These are phyloP conservation scores for Solanum chacoense DNA, from an alignment of 305 asterid genomes.

Conservation along the genomic window DNA sequence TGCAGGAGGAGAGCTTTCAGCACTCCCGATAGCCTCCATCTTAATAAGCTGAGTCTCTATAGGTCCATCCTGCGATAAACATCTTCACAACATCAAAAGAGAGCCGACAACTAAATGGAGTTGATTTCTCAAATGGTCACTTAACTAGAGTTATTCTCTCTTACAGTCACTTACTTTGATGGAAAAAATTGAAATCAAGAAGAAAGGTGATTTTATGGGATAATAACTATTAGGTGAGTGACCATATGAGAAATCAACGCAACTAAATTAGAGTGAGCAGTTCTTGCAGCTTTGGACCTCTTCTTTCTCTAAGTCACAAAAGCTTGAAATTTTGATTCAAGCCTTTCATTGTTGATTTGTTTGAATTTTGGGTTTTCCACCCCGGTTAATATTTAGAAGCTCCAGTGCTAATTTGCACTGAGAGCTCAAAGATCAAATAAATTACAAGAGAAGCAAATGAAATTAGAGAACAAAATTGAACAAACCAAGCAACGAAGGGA, in stretches of 20 bases:
- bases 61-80: background rate
- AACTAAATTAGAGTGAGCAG: background rate
- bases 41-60: background rate
- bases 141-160: background rate
- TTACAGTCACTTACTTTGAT: background rate
- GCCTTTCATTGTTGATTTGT: background rate
- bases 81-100: background rate
- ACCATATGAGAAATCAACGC: background rate
- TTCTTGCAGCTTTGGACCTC: background rate
- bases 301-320: background rate
- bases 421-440: background rate
- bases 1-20: background rate
- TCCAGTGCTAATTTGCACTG: background rate
- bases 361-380: background rate
- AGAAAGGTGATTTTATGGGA: background rate
- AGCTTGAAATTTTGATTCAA: background rate
- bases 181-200: background rate
- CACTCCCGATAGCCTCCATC: background rate
- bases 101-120: background rate
- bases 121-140: background rate
- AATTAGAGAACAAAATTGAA: background rate
- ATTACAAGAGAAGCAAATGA: background rate
- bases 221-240: background rate
- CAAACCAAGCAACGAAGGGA: background rate
- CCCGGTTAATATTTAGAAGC: background rate